Evolutionary conservation across 1,284 basidiomycete species (phyloP).

Genomic region (Exobasidium rhododendri): DNA sequence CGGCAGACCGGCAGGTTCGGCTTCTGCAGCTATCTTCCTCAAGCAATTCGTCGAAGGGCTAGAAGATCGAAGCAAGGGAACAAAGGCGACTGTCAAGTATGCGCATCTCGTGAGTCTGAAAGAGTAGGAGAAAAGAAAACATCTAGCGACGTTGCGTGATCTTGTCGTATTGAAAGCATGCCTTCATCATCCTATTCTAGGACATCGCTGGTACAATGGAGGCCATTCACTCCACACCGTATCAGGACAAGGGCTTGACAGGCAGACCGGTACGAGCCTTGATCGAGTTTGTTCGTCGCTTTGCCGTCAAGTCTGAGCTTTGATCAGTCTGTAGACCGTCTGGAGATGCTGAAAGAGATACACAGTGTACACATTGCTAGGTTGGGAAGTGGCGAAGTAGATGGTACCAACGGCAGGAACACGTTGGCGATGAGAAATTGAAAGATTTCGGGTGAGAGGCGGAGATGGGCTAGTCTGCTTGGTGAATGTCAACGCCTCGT

Average conservation of each 20-base stretch:
- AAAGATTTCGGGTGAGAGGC: background rate
- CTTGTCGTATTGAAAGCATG: too few species aligned
- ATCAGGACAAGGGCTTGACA: constrained; percentile 70
- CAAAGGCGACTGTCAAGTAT: constrained; percentile 35
- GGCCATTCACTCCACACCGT: constrained; percentile 58
- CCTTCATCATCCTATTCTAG: background rate
- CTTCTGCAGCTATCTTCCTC: constrained; percentile 82
- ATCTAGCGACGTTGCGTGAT: too few species aligned
- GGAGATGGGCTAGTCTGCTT: too few species aligned
- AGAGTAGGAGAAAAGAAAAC: too few species aligned
- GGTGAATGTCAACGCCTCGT: constrained; percentile 10
- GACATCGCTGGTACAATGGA: constrained; percentile 81
- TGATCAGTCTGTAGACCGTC: too few species aligned
- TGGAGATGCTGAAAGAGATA: too few species aligned
- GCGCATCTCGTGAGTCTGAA: constrained; percentile 31
- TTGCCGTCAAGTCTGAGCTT: constrained; percentile 22
- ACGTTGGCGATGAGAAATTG: background rate
- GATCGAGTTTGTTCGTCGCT: constrained; percentile 53
- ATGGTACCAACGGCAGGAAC: too few species aligned
- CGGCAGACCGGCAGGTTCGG: constrained; percentile 69
- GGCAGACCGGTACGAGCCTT: constrained; percentile 71
- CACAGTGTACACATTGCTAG: background rate
- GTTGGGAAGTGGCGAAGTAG: background rate
- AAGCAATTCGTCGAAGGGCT: constrained; percentile 64
- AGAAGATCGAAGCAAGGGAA: constrained; percentile 33